Percentiles rank a stretch among this genome's conserved stretches.
phyloP scores from a whole-genome alignment of 495 filamentous ascomycete genomes.

The Penicillium tannophilum region DNA sequence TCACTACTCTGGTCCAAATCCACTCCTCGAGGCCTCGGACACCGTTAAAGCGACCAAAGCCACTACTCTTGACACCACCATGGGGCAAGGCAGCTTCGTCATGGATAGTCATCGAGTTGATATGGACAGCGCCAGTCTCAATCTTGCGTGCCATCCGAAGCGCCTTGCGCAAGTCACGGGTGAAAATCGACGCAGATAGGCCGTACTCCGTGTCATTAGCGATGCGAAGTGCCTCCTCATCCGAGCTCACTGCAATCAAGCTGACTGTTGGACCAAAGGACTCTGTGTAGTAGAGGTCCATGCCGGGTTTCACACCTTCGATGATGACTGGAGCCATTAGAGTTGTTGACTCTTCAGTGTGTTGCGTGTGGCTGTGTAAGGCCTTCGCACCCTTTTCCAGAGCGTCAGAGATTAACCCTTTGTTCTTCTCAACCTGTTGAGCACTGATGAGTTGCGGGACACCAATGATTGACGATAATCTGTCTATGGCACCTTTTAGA shows the following conservation, averaged over 20 bases:
- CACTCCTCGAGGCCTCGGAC: slow-evolving; percentile 69
- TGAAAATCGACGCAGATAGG: slow-evolving; percentile 50
- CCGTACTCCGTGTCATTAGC: slow-evolving; percentile 59
- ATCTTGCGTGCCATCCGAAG: slow-evolving; percentile 50
- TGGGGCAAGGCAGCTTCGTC: slow-evolving; percentile 80
- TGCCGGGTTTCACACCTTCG: slow-evolving; percentile 66
- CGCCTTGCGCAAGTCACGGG: slow-evolving; percentile 47
- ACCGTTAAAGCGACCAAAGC: slow-evolving; percentile 69
- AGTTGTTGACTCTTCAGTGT: slow-evolving; percentile 32
- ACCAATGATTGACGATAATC: slow-evolving; percentile 44
- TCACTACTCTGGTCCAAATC: slow-evolving; percentile 80
- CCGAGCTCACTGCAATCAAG: slow-evolving; percentile 45
- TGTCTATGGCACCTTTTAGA: slow-evolving; percentile 51
- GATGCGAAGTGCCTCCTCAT: slow-evolving; percentile 50
- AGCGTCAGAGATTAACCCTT: slow-evolving; percentile 64
- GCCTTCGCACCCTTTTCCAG: slow-evolving; percentile 63
- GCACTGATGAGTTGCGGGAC: slow-evolving; percentile 63
- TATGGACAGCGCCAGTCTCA: slow-evolving; percentile 70
- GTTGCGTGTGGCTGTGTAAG: slow-evolving; percentile 49
- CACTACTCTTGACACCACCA: slow-evolving; percentile 83
- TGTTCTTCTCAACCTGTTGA: slow-evolving; percentile 69
- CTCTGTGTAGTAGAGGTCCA: slow-evolving; percentile 85
- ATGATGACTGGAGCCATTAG: slow-evolving; percentile 76
- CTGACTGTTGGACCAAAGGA: slow-evolving; percentile 79
- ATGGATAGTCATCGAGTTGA: slow-evolving; percentile 83